Percentiles rank a stretch among this genome's conserved stretches.
These are phyloP conservation scores for Gastrodia elata DNA, from an alignment of 106 monocot genomes.

Conservation along the genomic window DNA sequence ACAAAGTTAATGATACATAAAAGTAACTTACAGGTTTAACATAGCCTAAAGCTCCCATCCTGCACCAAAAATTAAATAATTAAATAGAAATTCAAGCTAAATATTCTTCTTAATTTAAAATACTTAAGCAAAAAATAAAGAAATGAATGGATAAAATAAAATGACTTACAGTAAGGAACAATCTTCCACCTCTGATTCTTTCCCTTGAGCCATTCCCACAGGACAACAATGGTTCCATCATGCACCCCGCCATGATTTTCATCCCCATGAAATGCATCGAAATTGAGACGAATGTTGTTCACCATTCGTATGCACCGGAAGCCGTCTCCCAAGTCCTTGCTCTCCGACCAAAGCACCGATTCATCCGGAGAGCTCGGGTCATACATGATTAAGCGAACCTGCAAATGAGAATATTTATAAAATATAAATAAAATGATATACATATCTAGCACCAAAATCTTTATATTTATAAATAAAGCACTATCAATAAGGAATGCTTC, in stretches of 20 bases:
- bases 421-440: too few relatives aligned
- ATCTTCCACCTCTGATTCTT: slow-evolving; percentile 34
- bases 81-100: not conserved
- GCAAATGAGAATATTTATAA: not conserved
- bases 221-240: slow-evolving; percentile 24
- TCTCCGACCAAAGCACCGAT: slow-evolving; percentile 25
- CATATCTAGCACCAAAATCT: too few relatives aligned
- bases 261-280: slow-evolving; percentile 30
- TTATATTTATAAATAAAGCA: too few relatives aligned
- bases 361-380: slow-evolving; percentile 20
- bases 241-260: slow-evolving; percentile 24
- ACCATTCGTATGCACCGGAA: slow-evolving; percentile 34
- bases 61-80: not conserved
- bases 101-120: not conserved
- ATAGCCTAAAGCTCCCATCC: not conserved
- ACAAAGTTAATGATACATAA: not conserved
- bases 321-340: slow-evolving; percentile 25
- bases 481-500: too few relatives aligned
- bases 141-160: not conserved
- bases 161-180: slow-evolving; percentile 28
- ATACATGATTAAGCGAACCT: slow-evolving; percentile 20
- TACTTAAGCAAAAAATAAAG: not conserved
- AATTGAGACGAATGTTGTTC: slow-evolving; percentile 29
- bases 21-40: not conserved
- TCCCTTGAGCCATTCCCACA: slow-evolving; percentile 33